Evolutionary conservation across 495 filamentous ascomycete genomes (phyloP).

Genomic region (Xanthoparmelia taractica): DNA sequence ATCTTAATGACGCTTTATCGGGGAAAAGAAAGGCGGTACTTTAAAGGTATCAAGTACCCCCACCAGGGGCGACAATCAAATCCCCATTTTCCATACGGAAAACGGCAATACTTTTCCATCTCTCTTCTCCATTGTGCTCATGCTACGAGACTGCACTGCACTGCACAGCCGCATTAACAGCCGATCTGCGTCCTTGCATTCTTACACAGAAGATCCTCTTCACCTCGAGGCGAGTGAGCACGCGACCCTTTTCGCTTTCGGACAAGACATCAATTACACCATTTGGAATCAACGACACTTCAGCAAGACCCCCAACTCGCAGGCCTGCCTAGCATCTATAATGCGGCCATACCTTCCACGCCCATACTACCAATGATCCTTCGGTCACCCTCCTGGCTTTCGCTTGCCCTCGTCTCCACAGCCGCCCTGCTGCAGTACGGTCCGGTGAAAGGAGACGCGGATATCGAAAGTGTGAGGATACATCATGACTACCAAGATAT

Average conservation of each 20-base stretch:
- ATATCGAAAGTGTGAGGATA: slow-evolving; percentile 40
- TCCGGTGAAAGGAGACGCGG: slow-evolving; percentile 24
- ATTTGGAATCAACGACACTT: neutral
- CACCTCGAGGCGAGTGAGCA: slow-evolving; percentile 1
- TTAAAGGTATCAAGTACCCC: neutral
- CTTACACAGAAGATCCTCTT: neutral
- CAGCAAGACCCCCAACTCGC: neutral
- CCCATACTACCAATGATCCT: slow-evolving; percentile 11
- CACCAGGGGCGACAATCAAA: neutral
- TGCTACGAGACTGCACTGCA: neutral
- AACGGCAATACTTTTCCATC: neutral
- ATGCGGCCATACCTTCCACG: slow-evolving; percentile 4
- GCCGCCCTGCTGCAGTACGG: slow-evolving; percentile 1
- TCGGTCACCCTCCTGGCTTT: slow-evolving; percentile 14
- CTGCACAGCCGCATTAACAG: too few species aligned
- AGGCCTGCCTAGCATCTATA: neutral
- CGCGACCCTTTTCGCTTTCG: neutral
- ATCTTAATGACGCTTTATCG: too few species aligned
- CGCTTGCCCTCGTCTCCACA: slow-evolving; percentile 10
- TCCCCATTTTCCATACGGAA: neutral
- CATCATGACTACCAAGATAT: slow-evolving; percentile 39
- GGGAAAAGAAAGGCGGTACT: too few species aligned
- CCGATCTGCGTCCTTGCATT: neutral
- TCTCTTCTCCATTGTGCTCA: neutral
- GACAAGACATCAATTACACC: neutral